Evolutionary conservation across 2,329 filamentous ascomycete genomes (phyloP).

Genomic region (Colletotrichum sansevieriae): DNA sequence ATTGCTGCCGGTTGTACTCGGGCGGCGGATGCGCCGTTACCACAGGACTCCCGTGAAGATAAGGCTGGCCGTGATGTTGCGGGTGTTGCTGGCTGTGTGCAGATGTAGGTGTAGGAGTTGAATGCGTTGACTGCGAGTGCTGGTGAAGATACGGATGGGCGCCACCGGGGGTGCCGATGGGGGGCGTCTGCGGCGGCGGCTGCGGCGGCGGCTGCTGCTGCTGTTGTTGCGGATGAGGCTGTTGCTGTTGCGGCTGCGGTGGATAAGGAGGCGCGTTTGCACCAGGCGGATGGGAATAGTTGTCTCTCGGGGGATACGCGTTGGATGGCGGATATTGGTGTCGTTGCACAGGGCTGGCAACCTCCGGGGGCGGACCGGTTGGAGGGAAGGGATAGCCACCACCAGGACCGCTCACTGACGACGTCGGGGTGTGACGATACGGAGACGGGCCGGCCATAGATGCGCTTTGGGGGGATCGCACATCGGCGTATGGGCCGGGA

Average conservation of each 20-base stretch:
- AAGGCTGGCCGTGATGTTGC: slow-evolving; percentile 64
- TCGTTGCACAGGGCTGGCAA: slow-evolving; percentile 64
- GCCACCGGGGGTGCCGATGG: slow-evolving; percentile 56
- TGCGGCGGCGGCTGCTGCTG: slow-evolving; percentile 49
- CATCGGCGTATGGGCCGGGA: slow-evolving; percentile 58
- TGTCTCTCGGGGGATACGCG: slow-evolving; percentile 60
- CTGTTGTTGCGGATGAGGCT: slow-evolving; percentile 55
- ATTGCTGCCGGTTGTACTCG: slow-evolving; percentile 62
- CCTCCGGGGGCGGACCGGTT: slow-evolving; percentile 56
- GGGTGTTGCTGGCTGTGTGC: slow-evolving; percentile 71
- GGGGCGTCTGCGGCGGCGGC: slow-evolving; percentile 59
- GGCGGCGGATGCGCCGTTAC: slow-evolving; percentile 58
- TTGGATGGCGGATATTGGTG: slow-evolving; percentile 64
- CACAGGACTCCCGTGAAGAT: slow-evolving; percentile 67
- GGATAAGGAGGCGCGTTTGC: slow-evolving; percentile 49
- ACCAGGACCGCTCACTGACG: slow-evolving; percentile 56
- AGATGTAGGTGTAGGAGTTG: slow-evolving; percentile 72
- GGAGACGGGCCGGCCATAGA: slow-evolving; percentile 61
- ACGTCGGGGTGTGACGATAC: slow-evolving; percentile 64
- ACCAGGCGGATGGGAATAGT: slow-evolving; percentile 57
- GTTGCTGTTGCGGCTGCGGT: slow-evolving; percentile 47
- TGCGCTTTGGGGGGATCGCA: slow-evolving; percentile 63
- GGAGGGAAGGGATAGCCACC: slow-evolving; percentile 66
- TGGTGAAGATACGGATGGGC: slow-evolving; percentile 55
- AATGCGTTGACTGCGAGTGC: slow-evolving; percentile 70